Evolutionary conservation across 257 asterid genomes (phyloP).

Genomic region (Rehmannia glutinosa): DNA sequence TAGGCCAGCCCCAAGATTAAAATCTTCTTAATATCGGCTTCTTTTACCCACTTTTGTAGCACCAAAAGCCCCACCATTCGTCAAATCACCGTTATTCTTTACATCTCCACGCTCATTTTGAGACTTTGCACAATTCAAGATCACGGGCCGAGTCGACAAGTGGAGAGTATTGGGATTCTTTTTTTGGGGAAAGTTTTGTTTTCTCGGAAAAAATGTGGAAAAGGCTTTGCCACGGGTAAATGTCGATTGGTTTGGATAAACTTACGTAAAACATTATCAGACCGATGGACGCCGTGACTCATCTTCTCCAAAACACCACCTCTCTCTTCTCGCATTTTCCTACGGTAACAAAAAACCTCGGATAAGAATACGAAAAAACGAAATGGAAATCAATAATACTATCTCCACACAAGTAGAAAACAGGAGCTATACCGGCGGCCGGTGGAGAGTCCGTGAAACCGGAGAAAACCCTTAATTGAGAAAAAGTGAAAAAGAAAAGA

Average conservation of each 20-base stretch:
- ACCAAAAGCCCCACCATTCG: slow-evolving; percentile 26
- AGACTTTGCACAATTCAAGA: slow-evolving; percentile 32
- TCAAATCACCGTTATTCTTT: slow-evolving; percentile 14
- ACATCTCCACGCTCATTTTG: slow-evolving; percentile 26
- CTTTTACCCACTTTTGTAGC: slow-evolving; percentile 50
- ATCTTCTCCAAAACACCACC: slow-evolving; percentile 22
- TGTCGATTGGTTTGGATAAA: slow-evolving; percentile 29
- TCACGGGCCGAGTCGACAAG: slow-evolving; percentile 30
- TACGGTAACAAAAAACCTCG: not conserved
- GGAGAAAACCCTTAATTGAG: too few species aligned
- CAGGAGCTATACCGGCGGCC: not conserved
- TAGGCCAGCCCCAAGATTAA: slow-evolving; percentile 99
- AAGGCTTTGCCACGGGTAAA: slow-evolving; percentile 29
- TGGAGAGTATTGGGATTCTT: slow-evolving; percentile 14
- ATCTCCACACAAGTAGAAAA: not conserved
- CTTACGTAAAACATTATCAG: slow-evolving; percentile 34
- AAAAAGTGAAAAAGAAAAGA: too few species aligned
- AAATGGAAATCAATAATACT: not conserved
- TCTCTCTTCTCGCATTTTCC: not conserved
- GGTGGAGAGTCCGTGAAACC: too few species aligned
- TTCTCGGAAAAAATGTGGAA: slow-evolving; percentile 29
- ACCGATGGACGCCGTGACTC: slow-evolving; percentile 38
- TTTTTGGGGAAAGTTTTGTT: too few species aligned
- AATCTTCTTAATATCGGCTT: slow-evolving; percentile 82
- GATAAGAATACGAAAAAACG: not conserved